Base-by-base conservation (phyloP, 2,329 filamentous ascomycete genomes). In the Fusarium avenaceum region DNA sequence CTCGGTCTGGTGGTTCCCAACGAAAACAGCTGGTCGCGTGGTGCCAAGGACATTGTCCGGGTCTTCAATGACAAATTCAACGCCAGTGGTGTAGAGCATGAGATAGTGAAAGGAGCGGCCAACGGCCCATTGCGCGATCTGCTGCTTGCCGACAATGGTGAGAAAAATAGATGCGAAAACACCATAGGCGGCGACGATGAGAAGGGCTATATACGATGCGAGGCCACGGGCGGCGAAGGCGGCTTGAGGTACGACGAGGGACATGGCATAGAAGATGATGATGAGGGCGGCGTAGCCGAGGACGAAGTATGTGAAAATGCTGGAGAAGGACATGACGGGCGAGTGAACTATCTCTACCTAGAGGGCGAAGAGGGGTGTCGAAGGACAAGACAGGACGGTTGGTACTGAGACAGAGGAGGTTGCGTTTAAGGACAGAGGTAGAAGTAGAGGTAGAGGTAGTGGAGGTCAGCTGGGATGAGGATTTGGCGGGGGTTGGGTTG, bases 1-100 rank as follows among this genome's bases (percentile, higher is more conserved):
- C 82, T 98, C 96, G 22, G 92, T 93, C 85, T 99, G 96, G 82
- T 99, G 96, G 81, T 98, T 98, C 40, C 92, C 92, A 72, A 99
- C 85, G 75, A 99, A 94, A 58, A 99, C 92, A 58, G 93, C 94
- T 1, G 96, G 96, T 51, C 95, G 88, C 28, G 84, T 84, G 11
- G 84, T 89, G 46, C 82, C 81, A 60, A 94, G 87, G 71, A 89
- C 77, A 69, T 89, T 80, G 62, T 88, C 77, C 39, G 88, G 78
- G 73, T 94, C 93, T 44, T 90, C 86, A 49, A 97, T 81, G 65
- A 87, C 84, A 77, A 98, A 97, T 61, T 84, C 86, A 48, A 97
- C 85, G 63, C 95, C 95, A 1, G 93, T 94, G 47, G 88, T 86
- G 45, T 86, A 79, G 71, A 85, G 85, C 91, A 97, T 96, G 70